Evolutionary conservation across 495 filamentous ascomycete genomes (phyloP).

Genomic region (Aspergillus incahuasiensis): DNA sequence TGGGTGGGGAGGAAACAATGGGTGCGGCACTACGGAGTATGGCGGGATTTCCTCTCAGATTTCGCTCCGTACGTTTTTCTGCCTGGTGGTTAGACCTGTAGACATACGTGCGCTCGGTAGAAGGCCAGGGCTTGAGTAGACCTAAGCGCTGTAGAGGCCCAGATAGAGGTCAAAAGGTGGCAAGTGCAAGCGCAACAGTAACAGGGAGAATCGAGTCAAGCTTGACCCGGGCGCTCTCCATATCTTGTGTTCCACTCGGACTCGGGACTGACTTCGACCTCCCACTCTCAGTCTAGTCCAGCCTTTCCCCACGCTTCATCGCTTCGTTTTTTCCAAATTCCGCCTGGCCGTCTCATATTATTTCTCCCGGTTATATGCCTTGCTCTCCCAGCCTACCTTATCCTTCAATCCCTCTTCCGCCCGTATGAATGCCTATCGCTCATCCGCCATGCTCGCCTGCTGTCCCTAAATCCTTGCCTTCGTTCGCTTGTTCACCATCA

Average conservation of each 20-base stretch:
- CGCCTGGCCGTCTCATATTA: neutral
- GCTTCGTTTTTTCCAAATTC: constrained; percentile 2
- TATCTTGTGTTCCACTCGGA: constrained; percentile 9
- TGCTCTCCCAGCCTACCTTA: neutral
- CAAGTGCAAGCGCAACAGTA: neutral
- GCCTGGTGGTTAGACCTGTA: neutral
- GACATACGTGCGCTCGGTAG: neutral
- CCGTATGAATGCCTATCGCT: neutral
- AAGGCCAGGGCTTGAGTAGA: neutral
- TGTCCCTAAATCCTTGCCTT: constrained; percentile 1
- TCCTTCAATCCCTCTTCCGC: neutral
- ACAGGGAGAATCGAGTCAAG: too few species aligned
- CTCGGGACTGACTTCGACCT: neutral
- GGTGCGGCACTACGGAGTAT: neutral
- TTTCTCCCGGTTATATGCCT: neutral
- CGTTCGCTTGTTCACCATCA: neutral
- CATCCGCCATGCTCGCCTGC: constrained; percentile 1
- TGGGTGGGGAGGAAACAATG: constrained; percentile 13
- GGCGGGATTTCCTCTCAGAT: too few species aligned
- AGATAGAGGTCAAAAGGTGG: neutral
- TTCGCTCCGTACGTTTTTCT: neutral
- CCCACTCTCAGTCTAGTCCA: neutral
- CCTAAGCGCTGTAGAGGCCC: neutral
- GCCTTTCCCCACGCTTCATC: neutral
- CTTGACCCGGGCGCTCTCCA: neutral